Evolutionary conservation across 108 stramenopile species (phyloP), one percentile per base, ranked within the genome.

Genomic region (Parmales sp.): DNA sequence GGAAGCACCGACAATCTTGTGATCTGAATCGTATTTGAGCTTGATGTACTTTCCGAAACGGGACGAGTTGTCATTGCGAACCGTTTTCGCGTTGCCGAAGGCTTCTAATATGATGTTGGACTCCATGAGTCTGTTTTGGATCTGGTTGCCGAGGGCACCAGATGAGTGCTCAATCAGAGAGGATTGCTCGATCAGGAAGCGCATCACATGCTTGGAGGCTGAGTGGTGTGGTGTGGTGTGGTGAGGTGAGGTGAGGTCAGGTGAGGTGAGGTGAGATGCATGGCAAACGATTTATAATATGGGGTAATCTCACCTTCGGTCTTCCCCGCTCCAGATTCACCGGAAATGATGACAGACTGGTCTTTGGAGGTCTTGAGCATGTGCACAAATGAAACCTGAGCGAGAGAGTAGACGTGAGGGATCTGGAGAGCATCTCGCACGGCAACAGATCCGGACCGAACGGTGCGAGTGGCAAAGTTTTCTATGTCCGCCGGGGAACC

Each of bases 41-140:
- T 79, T 68, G 26, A 82, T 85, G 71, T 81, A 83, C 65, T 83
- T 83, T 1, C 84, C 84, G 48, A 85, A 85, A 34, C 83, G 77
- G 4, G 44, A 60, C 69, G 69, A 66, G 63, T 84, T 84, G 69
- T 72, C 71, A 76, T 83, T 83, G 28, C 83, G 46, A 37, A 68
- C 31, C 16, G 81, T 84, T 71, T 84, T 80, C 11, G 83, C 83
- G 66, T 82, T 84, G 19, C 83, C 83, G 39, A 84, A 84, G 18
- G 78, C 76, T 65, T 84, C 83, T 26, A 84, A 60, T 8, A 84
- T 73, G 65, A 80, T 78, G 26, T 78, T 79, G 22, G 75, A 76
- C 54, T 80, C 45, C 51, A 78, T 66, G 34, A 84, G 37, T 60
- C 44, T 67, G 22, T 46, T 65, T 34, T 60, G 54, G 28, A 60